Evolutionary conservation across 116 monocot species (phyloP), one percentile per base, ranked within the genome.

Genomic region (Trichopus zeylanicus): DNA sequence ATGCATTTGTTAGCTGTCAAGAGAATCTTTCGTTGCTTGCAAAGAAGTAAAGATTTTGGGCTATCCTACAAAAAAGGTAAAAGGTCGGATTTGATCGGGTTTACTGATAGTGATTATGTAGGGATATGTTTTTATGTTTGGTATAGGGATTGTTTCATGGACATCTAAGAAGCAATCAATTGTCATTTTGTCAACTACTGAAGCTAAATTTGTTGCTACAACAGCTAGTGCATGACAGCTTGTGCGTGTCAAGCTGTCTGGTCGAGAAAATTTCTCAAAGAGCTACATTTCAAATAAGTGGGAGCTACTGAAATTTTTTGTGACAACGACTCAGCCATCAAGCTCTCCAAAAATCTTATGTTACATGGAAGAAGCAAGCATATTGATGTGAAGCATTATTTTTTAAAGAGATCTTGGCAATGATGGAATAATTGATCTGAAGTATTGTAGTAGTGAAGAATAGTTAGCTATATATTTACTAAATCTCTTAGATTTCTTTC

Each of bases 81-180:
- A 55, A 55, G 29, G 11, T 55, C 55, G 5, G 29, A 55, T 30
- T 55, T 55, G 55, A 28, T 55, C 10, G 55, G 55, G 10, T 55
- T 55, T 19, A 28, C 55, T 28, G 28, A 55, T 30, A 55, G 55
- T 55, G 55, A 55, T 55, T 55, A 55, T 55, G 55, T 28, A 55
- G 55, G 25, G 55, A 13, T 55, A 55, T 55, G 55, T 55, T 10
- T 55, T 55, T 29, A 55, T 55, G 26, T 2, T 55, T 8, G 11
- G 26, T 15, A 28, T 28, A 55, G 11, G 55, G 13, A 28, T 28
- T 16, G 29, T 55, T 29, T 55, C 55, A 29, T 55, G 55, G 55
- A 28, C 55, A 26, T 55, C 55, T 15, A 55, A 55, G 55, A 55
- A 55, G 28, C 28, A 55, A 55, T 28, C 55, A 26, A 29, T 55